Base-by-base conservation (phyloP, 2,329 filamentous ascomycete species). In the Penicillium sumatraense region DNA sequence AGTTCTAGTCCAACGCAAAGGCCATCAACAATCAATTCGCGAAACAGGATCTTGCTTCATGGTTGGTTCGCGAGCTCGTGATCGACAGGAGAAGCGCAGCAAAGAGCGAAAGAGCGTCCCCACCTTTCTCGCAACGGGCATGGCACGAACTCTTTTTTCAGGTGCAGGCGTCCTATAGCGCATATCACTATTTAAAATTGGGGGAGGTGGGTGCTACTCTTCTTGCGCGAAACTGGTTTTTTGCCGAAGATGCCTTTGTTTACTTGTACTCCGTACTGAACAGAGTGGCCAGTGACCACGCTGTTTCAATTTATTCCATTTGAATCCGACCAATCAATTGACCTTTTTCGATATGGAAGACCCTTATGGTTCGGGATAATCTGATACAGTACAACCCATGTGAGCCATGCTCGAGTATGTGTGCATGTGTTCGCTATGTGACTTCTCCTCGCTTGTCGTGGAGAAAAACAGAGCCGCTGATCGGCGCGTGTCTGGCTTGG, bases 41-140 rank as follows among this genome's bases (percentile, higher is more conserved):
- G 5, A 7, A 10, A 27, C 23, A 14, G 14, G 23, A 26, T 24
- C 20, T 23, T 13, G 11, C 20, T n/a, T 41, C 21, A 23, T 44
- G 40, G 21, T 44, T 52, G 27, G 42, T 31, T 45, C 24, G 26
- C 27, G 44, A 51, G 20, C 38, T 36, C 44, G 38, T 44, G 62
- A 65, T 65, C 62, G 62, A 60, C 62, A 65, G 62, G 62, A 63
- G 62, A 62, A 64, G 18, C n/a, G 24, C 21, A 9, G 29, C 33
- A 41, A 26, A 33, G 31, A 13, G 35, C 29, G 27, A 45, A 27
- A 41, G 29, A 33, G 41, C 36, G 41, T 38, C 42, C 42, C 53
- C 51, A 49, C 47, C 20, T 36, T 48, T 31, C 50, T 54, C 42
- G 18, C 31, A 51, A 54, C 26, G 42, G 54, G 47, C 35, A 47